A percentile compares a stretch with the other conserved stretches of the same genome.
phyloP scores from a whole-genome alignment of 441 rosid genomes.

The Brassica hybrid region DNA sequence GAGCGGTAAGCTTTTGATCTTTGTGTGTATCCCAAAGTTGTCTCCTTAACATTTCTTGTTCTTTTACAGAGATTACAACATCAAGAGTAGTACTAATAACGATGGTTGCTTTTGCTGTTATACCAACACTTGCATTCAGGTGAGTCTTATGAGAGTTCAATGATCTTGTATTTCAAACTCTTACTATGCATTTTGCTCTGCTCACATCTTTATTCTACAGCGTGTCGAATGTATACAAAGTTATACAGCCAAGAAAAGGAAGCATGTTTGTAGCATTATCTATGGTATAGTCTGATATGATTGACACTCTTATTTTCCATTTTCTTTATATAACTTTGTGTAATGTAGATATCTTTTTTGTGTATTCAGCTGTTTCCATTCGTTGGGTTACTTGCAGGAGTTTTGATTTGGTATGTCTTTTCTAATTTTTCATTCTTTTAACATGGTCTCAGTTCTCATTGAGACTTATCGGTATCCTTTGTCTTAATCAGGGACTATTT shows the following conservation, averaged over 20 bases:
- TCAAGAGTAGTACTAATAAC: slow-evolving; percentile 55
- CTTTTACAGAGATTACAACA: slow-evolving; percentile 60
- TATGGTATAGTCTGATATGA: slow-evolving; percentile 62
- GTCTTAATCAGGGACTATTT: slow-evolving; percentile 78
- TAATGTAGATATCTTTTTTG: slow-evolving; percentile 16
- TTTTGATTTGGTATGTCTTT: slow-evolving; percentile 69
- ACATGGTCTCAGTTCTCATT: slow-evolving; percentile 11
- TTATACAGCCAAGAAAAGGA: slow-evolving; percentile 81
- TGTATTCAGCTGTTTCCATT: slow-evolving; percentile 81
- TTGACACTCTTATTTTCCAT: not conserved
- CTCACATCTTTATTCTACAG: slow-evolving; percentile 51
- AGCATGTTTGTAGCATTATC: slow-evolving; percentile 85
- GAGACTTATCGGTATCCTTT: slow-evolving; percentile 23
- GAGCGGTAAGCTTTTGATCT: slow-evolving; percentile 48
- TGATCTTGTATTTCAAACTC: not conserved
- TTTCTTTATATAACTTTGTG: not conserved
- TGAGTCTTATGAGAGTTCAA: slow-evolving; percentile 44
- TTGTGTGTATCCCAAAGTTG: not conserved
- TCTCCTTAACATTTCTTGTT: not conserved
- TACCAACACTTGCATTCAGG: slow-evolving; percentile 81
- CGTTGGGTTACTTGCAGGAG: slow-evolving; percentile 71
- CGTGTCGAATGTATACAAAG: slow-evolving; percentile 67
- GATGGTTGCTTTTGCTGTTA: slow-evolving; percentile 74
- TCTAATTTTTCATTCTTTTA: not conserved
- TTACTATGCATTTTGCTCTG: slow-evolving; percentile 6